These are phyloP conservation scores for Pulveroboletus ravenelii DNA, from an alignment of 768 basidiomycete species.

Conservation along the genomic window DNA sequence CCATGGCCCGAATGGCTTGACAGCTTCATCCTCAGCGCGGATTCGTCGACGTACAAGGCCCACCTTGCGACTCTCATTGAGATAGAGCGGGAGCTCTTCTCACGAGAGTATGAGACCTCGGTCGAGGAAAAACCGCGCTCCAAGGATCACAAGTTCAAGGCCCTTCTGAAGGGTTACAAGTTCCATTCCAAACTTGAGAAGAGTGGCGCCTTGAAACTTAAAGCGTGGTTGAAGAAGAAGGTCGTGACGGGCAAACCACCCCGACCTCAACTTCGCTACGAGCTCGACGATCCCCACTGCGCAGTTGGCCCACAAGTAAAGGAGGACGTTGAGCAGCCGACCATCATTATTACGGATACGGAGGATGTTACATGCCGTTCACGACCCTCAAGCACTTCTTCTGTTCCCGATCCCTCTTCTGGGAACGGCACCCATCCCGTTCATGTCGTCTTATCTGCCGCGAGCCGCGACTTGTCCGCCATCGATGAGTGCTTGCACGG, in stretches of 20 bases:
- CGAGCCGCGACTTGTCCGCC: slow-evolving; percentile 50
- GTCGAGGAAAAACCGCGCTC: slow-evolving; percentile 22
- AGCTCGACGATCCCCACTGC: slow-evolving; percentile 38
- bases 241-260: slow-evolving; percentile 38
- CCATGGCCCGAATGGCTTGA: slow-evolving; percentile 42
- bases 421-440: slow-evolving; percentile 40
- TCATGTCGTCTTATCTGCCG: slow-evolving; percentile 47
- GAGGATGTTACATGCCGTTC: slow-evolving; percentile 19
- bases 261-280: slow-evolving; percentile 37
- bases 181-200: slow-evolving; percentile 30
- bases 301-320: slow-evolving; percentile 37
- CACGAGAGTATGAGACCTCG: slow-evolving; percentile 16
- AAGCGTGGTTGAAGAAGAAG: slow-evolving; percentile 62
- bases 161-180: slow-evolving; percentile 40
- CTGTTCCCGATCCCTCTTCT: slow-evolving; percentile 19
- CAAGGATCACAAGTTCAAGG: slow-evolving; percentile 39
- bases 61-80: slow-evolving; percentile 33
- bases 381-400: slow-evolving; percentile 1
- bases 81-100: slow-evolving; percentile 33
- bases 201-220: slow-evolving; percentile 46
- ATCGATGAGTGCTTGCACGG: slow-evolving; percentile 51
- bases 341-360: slow-evolving; percentile 22
- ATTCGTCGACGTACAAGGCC: slow-evolving; percentile 33
- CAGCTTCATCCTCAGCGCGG: slow-evolving; percentile 31
- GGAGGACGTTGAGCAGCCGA: slow-evolving; percentile 16